Conservation (phyloP, 768 basidiomycete species). For the Auriscalpium orientale region DNA sequence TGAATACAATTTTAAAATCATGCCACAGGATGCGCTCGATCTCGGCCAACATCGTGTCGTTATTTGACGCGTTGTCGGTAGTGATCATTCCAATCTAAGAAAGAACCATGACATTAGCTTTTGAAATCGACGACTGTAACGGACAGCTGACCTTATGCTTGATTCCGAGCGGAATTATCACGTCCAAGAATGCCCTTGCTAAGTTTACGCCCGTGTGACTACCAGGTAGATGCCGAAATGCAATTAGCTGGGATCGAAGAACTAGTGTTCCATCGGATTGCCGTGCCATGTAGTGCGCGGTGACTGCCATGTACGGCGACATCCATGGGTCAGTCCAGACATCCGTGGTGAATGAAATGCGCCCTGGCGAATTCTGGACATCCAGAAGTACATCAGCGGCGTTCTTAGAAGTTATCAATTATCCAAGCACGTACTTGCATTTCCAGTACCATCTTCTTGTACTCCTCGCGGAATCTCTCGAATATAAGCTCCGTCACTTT, state of each 20-base stretch:
- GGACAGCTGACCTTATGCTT: conserved; percentile 10
- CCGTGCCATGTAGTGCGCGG: conserved; percentile 31
- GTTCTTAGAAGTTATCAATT: too few species aligned
- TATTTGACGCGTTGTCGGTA: conserved; percentile 23
- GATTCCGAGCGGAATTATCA: conserved; percentile 21
- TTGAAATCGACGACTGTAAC: too few species aligned
- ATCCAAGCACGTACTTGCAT: too few species aligned
- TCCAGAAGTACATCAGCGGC: too few species aligned
- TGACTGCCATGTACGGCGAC: conserved; percentile 34
- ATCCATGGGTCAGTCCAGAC: conserved; percentile 27
- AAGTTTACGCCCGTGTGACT: conserved; percentile 32
- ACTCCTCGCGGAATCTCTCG: too few species aligned
- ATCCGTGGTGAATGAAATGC: conserved; percentile 7
- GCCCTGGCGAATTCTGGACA: neutral
- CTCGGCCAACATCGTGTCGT: conserved; percentile 16
- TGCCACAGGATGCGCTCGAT: conserved; percentile 5
- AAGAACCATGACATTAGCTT: conserved; percentile 21
- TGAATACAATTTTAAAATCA: conserved; percentile 12
- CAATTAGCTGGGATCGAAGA: conserved; percentile 28
- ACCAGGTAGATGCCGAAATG: conserved; percentile 29
- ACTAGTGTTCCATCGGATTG: conserved; percentile 9
- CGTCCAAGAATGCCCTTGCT: conserved; percentile 23
- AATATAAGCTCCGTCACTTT: too few species aligned
- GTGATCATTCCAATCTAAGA: conserved; percentile 33
- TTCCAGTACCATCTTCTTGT: too few species aligned